Evolutionary conservation across 148 eudicot species (phyloP), one percentile per base, ranked within the genome.

Genomic region (Rhododendron ovatum): DNA sequence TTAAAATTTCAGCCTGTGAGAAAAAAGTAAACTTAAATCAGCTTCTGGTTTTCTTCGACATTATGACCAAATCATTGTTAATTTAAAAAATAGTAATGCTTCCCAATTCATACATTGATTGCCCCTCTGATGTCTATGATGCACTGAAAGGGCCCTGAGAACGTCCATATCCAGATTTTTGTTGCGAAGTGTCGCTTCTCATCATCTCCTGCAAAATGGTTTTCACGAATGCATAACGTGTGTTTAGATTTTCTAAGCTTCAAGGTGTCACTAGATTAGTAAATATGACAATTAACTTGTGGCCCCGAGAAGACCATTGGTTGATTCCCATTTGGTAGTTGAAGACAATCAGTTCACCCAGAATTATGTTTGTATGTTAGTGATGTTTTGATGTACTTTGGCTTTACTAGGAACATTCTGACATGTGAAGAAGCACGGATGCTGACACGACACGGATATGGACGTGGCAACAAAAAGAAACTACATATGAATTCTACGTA

Each of bases 171-270:
- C 84, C 84, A 43, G 65, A 83, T 37, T 63, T 71, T 71, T 14
- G 55, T n/a, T 43, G 84, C 10, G 26, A 28, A 2, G 77, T 77
- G 53, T 83, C 57, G 9, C 84, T 83, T 41, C 45, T 75, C 79
- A 83, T 59, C 28, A 39, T 82, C 30, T 82, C 84, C 85, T 83
- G 55, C 78, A 65, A 83, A 63, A 83, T n/a, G 0, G 43, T 26
- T 13, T 26, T 26, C 39, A n/a, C 3, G 14, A 22, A 43, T 1
- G 71, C 74, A 61, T 81, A 4, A 13, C 1, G 20, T 61, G 2
- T 39, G 14, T 39, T 3, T 57, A 59, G 47, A 57, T 82, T 82
- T 41, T 18, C 24, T 59, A 48, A 37, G 65, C 28, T 20, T 82
- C 10, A 26, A 24, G 18, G 18, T 12, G 11, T 37, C 71, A n/a